Conservation (phyloP, 1,284 basidiomycete species). For the Coriolopsis trogii region DNA sequence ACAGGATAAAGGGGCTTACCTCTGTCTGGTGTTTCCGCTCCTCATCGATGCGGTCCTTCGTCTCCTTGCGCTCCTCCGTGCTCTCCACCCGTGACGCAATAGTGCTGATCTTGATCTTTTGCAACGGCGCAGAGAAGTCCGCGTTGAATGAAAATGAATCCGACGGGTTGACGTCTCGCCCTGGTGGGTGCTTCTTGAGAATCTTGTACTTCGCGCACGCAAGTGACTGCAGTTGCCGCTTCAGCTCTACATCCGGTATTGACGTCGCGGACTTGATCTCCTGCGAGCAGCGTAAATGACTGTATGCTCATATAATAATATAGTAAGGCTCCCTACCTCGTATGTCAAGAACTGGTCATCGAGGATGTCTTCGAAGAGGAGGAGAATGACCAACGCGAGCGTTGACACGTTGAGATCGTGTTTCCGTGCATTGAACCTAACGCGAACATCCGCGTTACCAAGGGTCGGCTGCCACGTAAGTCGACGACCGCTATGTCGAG, state of each 20-base stretch:
- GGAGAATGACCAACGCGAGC: conserved; percentile 85
- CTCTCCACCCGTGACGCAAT: conserved; percentile 88
- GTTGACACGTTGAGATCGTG: conserved; percentile 97
- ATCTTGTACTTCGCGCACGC: conserved; percentile 98
- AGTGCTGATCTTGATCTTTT: conserved; percentile 94
- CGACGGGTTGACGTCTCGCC: conserved; percentile 74
- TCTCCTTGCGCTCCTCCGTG: conserved; percentile 88
- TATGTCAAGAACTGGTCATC: conserved; percentile 78
- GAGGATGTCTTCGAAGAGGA: conserved; percentile 81
- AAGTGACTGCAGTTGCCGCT: conserved; percentile 92
- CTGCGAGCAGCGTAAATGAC: conserved; percentile 37
- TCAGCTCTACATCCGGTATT: conserved; percentile 81
- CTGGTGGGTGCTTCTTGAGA: conserved; percentile 88
- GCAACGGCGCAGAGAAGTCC: conserved; percentile 79
- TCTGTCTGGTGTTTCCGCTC: conserved; percentile 91
- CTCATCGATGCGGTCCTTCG: conserved; percentile 89
- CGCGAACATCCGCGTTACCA: conserved; percentile 90
- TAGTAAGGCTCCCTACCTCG: conserved; percentile 49
- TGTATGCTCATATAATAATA: not conserved
- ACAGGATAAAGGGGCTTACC: conserved; percentile 44
- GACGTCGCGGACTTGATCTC: conserved; percentile 73
- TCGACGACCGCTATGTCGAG: conserved; percentile 86
- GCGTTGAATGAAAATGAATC: conserved; percentile 93
- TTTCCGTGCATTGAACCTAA: conserved; percentile 76
- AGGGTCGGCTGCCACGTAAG: conserved; percentile 94